These are phyloP conservation scores for Dovyalis caffra DNA, from an alignment of 345 rosid species.

Conservation along the genomic window DNA sequence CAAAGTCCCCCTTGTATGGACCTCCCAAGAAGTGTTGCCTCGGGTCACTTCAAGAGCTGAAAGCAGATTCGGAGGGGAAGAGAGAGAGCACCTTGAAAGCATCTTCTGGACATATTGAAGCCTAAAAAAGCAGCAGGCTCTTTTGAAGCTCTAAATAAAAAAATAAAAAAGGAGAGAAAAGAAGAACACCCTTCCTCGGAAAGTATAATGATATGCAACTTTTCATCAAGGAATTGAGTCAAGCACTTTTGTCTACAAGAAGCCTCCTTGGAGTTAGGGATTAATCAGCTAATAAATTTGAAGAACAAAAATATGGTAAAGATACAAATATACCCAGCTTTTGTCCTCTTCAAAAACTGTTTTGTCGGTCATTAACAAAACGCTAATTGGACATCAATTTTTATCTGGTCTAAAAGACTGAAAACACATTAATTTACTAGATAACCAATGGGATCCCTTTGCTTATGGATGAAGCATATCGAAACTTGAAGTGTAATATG, in stretches of 20 bases:
- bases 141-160: constrained; percentile 19
- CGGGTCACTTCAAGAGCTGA: constrained; percentile 43
- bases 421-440: no score
- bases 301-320: constrained; percentile 26
- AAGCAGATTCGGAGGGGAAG: constrained; percentile 41
- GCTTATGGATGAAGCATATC: no score
- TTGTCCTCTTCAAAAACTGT: constrained; percentile 22
- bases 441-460: no score
- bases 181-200: constrained; percentile 15
- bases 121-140: constrained; percentile 39
- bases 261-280: constrained; percentile 48
- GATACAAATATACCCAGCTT: constrained; percentile 19
- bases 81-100: constrained; percentile 26
- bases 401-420: no score
- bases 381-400: no score
- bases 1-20: constrained; percentile 14
- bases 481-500: no score
- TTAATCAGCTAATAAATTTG: constrained; percentile 15
- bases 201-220: constrained; percentile 52
- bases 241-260: constrained; percentile 54
- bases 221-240: constrained; percentile 40
- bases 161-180: background rate
- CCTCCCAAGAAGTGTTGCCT: constrained; percentile 28
- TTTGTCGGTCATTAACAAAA: no score
- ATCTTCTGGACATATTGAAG: constrained; percentile 48